Evolutionary conservation across 805 yeast species (phyloP), one percentile per base, ranked within the genome.

Genomic region (Zygosaccharomyces bisporus): DNA sequence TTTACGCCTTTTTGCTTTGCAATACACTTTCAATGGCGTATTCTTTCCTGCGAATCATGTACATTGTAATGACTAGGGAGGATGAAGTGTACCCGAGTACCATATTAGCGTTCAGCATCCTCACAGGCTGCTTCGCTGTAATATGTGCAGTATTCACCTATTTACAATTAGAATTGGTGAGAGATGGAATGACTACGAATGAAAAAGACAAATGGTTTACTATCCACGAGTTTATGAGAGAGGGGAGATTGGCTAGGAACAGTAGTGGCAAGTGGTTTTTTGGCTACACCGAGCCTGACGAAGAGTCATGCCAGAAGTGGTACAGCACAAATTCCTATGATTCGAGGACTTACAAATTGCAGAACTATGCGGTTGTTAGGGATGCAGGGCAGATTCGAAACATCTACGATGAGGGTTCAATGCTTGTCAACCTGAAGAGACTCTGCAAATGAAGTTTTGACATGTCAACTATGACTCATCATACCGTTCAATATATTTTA

Each of bases 151-250:
- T 74, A 39, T 79, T 79, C 51, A 45, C 70, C 1, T 57, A 52
- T 20, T 60, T 71, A 46, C 86, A 81, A 51, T 31, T 79, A 19
- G 57, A 71, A 24, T 71, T 77, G 50, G 66, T 84, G 2, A 73
- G 71, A 50, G 70, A 75, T 33, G 95, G 95, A 0, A 80, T 80
- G 60, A 84, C 93, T 9, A 82, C 90, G 3, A 83, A 82, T 55
- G 95, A 86, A 61, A 67, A 76, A 13, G 79, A 71, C 40, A 86
- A 86, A 57, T 86, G 95, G 95, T 75, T 68, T 14, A 78, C 72
- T 3, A 70, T 86, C 10, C 80, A 80, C 43, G 73, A 75, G 39
- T 67, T 79, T 45, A 61, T 77, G 40, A 54, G 68, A 7, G 68
- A 70, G 9, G 72, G 73, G 1, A 57, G 53, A 21, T 58, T 80